phyloP scores from a whole-genome alignment of 495 filamentous ascomycete species.

The Terfezia claveryi region DNA sequence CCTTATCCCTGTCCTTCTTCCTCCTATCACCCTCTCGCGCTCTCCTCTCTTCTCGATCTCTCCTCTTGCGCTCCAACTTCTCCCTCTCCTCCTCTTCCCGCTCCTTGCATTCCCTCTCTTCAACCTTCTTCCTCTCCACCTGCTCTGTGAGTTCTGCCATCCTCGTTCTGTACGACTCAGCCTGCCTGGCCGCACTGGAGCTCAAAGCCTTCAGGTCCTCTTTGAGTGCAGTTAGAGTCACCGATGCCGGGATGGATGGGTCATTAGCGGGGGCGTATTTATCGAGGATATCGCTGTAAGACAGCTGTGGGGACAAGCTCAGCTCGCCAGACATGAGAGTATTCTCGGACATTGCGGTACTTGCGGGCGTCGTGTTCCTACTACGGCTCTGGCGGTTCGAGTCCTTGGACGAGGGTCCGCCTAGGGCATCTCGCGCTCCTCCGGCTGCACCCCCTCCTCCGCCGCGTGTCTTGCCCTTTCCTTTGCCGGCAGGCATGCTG shows the following conservation, averaged over 20 bases:
- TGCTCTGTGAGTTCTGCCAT: conserved; percentile 23
- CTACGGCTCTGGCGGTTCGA: conserved; percentile 49
- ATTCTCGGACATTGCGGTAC: conserved; percentile 28
- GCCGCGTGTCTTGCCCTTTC: conserved; percentile 49
- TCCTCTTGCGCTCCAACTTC: conserved; percentile 23
- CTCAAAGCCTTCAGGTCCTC: conserved; percentile 42
- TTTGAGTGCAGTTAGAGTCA: conserved; percentile 44
- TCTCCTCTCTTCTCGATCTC: conserved; percentile 30
- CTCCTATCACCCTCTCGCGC: conserved; percentile 29
- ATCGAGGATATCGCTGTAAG: conserved; percentile 55
- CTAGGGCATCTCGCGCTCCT: not conserved
- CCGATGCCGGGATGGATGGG: conserved; percentile 49
- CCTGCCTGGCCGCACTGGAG: conserved; percentile 25
- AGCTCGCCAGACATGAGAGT: conserved; percentile 31
- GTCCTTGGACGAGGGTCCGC: not conserved
- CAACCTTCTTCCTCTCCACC: conserved; percentile 24
- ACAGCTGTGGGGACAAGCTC: conserved; percentile 30
- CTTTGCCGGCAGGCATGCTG: conserved; percentile 29
- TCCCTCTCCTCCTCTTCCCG: conserved; percentile 32
- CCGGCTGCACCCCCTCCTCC: conserved; percentile 14
- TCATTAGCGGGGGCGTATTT: conserved; percentile 31
- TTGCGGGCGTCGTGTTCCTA: conserved; percentile 66
- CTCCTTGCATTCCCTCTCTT: conserved; percentile 28
- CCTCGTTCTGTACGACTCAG: conserved; percentile 12
- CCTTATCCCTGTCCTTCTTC: conserved; percentile 21